Evolutionary conservation across 2,329 filamentous ascomycete genomes (phyloP), one percentile per base, ranked within the genome.

Genomic region (Dactylellina cionopaga): DNA sequence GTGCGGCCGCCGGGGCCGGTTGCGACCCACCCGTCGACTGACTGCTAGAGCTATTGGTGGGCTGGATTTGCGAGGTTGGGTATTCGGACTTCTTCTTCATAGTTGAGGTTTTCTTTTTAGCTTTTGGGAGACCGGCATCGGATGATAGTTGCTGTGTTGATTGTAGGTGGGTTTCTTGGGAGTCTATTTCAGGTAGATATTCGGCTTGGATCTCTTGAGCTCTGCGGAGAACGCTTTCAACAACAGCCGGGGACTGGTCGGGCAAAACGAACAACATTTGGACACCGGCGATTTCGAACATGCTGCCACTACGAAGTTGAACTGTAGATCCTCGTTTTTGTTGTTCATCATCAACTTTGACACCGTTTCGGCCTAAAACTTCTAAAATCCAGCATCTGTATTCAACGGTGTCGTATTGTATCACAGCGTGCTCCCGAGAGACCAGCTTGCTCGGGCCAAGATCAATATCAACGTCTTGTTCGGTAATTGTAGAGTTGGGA

Each of bases 201-300:
- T 72, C 68, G 1, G 31, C 44, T n/a, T 58, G 68, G 15, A 46
- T 60, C 22, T 74, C 62, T 27, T 75, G 75, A 7, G 73, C 74
- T 33, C 75, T 74, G 5, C 74, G 72, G 52, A 78, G 64, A 27
- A 78, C 66, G n/a, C 72, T 60, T 19, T 75, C 68, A 25, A 74
- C 66, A 29, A 78, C 75, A 33, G 64, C 56, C 15, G 75, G 74
- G 11, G 74, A 63, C 24, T 91, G 89, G 22, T 87, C 88, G 0
- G 95, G 94, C n/a, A 96, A 87, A 49, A 97, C 92, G 80, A 99
- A 99, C 84, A 98, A 94, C 95, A 99, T 99, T 82, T 99, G 94
- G 0, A 95, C 91, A 58, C 91, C 91, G 77, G 90, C 90, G 78
- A 98, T 91, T 78, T 96, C 92, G 66, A 99, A 89, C 43, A 98